These are phyloP conservation scores for Cladosporium sp. DNA, from an alignment of 2,329 filamentous ascomycete genomes.

Conservation along the genomic window DNA sequence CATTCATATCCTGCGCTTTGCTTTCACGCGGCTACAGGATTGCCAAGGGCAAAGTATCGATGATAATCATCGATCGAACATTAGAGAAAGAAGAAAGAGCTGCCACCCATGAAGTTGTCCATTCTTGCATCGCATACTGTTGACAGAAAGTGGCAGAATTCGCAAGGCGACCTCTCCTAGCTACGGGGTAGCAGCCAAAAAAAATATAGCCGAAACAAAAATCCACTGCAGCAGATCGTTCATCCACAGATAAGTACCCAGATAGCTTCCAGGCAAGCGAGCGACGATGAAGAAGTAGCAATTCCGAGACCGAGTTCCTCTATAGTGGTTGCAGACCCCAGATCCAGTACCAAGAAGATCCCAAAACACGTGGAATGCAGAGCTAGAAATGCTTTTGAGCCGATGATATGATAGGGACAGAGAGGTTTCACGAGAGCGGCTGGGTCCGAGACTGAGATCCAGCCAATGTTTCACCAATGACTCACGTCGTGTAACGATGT, in stretches of 20 bases:
- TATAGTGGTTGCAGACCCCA: not conserved
- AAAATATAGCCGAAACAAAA: not conserved
- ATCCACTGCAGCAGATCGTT: not conserved
- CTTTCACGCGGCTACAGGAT: too few species aligned
- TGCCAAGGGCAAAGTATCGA: too few species aligned
- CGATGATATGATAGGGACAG: not conserved
- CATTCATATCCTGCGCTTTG: conserved; percentile 2
- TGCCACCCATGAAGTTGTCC: too few species aligned
- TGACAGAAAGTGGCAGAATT: not conserved
- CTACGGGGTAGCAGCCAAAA: not conserved
- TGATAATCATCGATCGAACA: too few species aligned
- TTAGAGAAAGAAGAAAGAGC: not conserved
- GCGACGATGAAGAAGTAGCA: not conserved
- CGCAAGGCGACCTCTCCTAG: not conserved
- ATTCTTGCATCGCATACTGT: not conserved
- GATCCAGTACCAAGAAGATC: not conserved
- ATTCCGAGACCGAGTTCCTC: not conserved
- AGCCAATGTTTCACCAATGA: not conserved
- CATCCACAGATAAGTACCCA: not conserved
- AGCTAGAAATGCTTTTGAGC: not conserved
- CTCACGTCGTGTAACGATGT: not conserved
- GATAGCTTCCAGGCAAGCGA: not conserved
- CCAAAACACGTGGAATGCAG: not conserved
- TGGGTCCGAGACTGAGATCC: not conserved
- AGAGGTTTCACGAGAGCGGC: not conserved